Evolutionary conservation across 1,139 yeast genomes (phyloP), one percentile per base, ranked within the genome.

Genomic region (Scheffersomyces segobiensis): DNA sequence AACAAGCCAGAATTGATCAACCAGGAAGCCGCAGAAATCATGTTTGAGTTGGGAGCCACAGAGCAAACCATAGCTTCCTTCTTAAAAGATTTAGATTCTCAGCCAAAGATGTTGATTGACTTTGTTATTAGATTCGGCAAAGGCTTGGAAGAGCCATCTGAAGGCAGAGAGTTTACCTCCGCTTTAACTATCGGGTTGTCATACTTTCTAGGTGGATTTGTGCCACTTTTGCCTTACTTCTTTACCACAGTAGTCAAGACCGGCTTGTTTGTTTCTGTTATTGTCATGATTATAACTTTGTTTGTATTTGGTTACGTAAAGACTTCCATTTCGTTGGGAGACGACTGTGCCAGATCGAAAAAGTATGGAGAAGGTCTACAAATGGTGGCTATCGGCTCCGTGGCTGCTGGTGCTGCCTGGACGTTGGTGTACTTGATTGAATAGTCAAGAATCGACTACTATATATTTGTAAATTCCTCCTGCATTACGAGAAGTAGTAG

Each of bases 381-480:
- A 75, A 95, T 95, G 98, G 88, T 93, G 58, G 77, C 89, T 21
- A 93, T 92, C 55, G 99, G 99, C 52, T 96, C 98, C 19, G 77
- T 90, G 46, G 99, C 99, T 26, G 99, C 99, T 5, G 97, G 97
- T 7, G 91, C 97, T 26, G 98, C 99, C 21, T 95, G 97, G 97
- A 87, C 87, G 53, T 84, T 93, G 71, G 98, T 95, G 52, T 89
- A 87, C 70, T 76, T 88, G 63, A 87, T 93, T 63, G 97, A 89
- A n/a, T 48, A 48, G 18, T 21, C 50, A 21, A 48, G 50, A 32
- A 32, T 32, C 42, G 12, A 32, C 14, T 24, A 24, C 10, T 6
- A 24, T 24, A 24, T 1, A 3, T 24, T 24, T 32, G 42, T 32
- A 32, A 32, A 32, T 32, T 32, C 17, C 42, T 32, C 42, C 42